Evolutionary conservation across 352 stramenopile species (phyloP), one percentile per base, ranked within the genome.

Genomic region (Pythium apleroticum): DNA sequence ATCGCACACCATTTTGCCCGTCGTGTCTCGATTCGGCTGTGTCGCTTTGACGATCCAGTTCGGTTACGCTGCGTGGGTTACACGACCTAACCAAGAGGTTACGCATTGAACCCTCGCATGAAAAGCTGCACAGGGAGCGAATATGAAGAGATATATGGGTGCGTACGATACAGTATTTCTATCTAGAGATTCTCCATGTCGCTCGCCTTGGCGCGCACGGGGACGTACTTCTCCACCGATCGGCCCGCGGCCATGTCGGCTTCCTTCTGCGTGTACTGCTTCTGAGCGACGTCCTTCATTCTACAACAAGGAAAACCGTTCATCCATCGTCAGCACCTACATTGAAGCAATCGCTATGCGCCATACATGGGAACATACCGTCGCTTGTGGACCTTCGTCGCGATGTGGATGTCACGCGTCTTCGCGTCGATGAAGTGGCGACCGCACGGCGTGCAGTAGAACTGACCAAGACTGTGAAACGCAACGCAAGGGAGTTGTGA

Each of bases 231-330:
- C 67, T 96, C 87, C 12, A 90, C 63, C 10, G 75, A 77, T 66
- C 89, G 89, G 57, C 87, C 85, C 12, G 87, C 84, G 48, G 72
- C 87, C 17, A 81, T 66, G 58, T 92, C 85, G 33, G 87, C 87
- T 63, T 96, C 87, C 30, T 86, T 89, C 64, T 94, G 87, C 72
- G 84, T 89, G 75, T 96, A 96, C 68, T 96, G 87, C 81, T 93
- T 81, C 72, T 96, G 87, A 19, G 84, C 85, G n/a, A 96, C 87
- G 65, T 96, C 87, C 61, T 96, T 96, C 70, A 96, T 55, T 79
- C 84, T 87, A 28, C 20, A 39, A 49, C 7, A 46, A 57, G 25
- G 45, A 17, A 22, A 50, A 7, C 3, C n/a, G 43, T 41, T 19
- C n/a, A n/a, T n/a, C n/a, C 17, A 54, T 50, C 43, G 9, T 50